Conservation (phyloP, 129 eudicot species). For the Centaurea solstitialis region DNA sequence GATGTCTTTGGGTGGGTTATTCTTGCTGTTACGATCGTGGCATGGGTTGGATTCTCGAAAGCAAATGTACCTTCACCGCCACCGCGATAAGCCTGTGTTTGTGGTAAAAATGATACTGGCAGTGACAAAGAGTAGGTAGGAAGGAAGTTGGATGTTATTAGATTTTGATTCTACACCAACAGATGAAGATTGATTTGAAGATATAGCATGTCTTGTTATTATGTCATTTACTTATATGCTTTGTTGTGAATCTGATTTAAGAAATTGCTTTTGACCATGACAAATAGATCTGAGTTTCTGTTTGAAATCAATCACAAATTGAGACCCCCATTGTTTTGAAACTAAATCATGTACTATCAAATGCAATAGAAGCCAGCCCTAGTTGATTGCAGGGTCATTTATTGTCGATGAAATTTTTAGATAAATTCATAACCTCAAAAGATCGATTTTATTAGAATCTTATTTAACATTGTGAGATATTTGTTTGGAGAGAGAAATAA, state of each 20-base stretch:
- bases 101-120: not conserved
- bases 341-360: not conserved
- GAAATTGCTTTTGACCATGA: slow-evolving; percentile 3
- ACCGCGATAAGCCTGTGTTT: slow-evolving; percentile 43
- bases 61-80: slow-evolving; percentile 68
- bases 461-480: no score
- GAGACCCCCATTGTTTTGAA: not conserved
- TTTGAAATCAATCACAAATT: not conserved
- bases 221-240: not conserved
- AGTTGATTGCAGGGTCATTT: not conserved
- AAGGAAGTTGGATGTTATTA: slow-evolving; percentile 6
- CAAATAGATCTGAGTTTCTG: not conserved
- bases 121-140: slow-evolving; percentile 6
- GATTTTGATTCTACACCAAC: slow-evolving; percentile 17
- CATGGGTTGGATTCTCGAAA: slow-evolving; percentile 85
- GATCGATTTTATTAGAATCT: not conserved
- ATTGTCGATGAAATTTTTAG: not conserved
- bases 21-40: slow-evolving; percentile 79
- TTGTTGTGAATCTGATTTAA: not conserved
- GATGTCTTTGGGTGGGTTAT: slow-evolving; percentile 90
- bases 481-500: no score
- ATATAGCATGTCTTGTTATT: not conserved
- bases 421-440: no score
- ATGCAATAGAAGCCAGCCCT: not conserved
- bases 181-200: slow-evolving; percentile 5